A percentile compares a stretch with the other conserved stretches of the same genome.
Evolutionary conservation across 1,284 basidiomycete species (phyloP).

Genomic region (Ustilago bromivora): DNA sequence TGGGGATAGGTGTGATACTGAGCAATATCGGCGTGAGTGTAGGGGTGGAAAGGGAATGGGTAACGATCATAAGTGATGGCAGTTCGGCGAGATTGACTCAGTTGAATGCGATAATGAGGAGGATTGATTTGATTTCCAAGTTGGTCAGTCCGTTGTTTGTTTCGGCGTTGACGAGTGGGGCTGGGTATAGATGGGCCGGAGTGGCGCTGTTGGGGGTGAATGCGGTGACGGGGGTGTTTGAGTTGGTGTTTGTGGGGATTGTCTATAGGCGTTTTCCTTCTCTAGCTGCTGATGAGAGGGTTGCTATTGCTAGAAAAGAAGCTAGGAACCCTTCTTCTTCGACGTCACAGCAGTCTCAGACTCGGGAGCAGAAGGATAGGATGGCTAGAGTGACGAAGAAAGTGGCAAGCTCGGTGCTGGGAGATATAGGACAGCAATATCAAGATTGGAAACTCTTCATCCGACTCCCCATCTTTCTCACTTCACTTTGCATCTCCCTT

Average conservation of each 20-base stretch:
- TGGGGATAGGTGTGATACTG: conserved; percentile 70
- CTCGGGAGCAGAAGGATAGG: not conserved
- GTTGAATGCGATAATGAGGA: conserved; percentile 70
- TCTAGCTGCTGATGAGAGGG: conserved; percentile 42
- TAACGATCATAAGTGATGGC: conserved; percentile 71
- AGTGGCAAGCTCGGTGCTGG: not conserved
- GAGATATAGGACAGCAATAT: conserved; percentile 39
- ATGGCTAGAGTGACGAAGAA: not conserved
- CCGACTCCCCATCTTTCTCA: conserved; percentile 71
- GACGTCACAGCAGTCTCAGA: not conserved
- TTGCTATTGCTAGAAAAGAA: conserved; percentile 14
- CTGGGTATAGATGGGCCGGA: conserved; percentile 40
- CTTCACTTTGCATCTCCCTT: conserved; percentile 73
- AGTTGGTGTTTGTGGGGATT: conserved; percentile 52
- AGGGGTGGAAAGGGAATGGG: conserved; percentile 76
- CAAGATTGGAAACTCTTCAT: conserved; percentile 73
- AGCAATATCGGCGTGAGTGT: conserved; percentile 73
- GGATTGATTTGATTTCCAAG: conserved; percentile 75
- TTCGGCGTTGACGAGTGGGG: conserved; percentile 72
- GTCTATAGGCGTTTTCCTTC: conserved; percentile 54
- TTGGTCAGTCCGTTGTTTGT: conserved; percentile 75
- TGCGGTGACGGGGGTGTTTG: conserved; percentile 49
- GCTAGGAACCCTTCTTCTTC: not conserved
- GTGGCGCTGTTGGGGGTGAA: conserved; percentile 54
- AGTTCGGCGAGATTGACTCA: conserved; percentile 55